Base-by-base conservation (phyloP, 176 grass and related monocot genomes). In the Carex cristatella region DNA sequence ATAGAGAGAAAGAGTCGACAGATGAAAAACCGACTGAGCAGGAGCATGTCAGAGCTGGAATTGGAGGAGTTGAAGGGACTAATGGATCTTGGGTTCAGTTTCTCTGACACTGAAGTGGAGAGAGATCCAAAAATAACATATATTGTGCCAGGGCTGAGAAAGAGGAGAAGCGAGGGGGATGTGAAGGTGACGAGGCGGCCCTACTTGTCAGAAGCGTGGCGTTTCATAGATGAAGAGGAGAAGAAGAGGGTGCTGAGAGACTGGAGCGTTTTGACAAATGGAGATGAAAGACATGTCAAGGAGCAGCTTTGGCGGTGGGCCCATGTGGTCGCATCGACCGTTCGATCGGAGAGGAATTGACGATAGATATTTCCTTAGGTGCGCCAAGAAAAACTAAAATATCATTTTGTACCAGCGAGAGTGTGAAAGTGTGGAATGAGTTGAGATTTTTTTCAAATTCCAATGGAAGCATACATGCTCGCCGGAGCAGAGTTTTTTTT, bases 41-140 rank as follows among this genome's bases (percentile, higher is more conserved):
- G 51, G 48, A 86, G 96, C 87, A 76, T 95, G 85, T 90, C 93
- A 46, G 93, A 99, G 71, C 85, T 99, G 66, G 96, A 99, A 79
- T 84, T 95, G 84, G 93, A 99, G 87, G 96, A 99, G 88, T 46
- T 99, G 2, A 91, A 95, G 83, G 96, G 96, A 0, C 83, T 99
- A 3, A 85, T 73, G 59, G 96, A 99, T 72, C 87, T 99, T 18
- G 96, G 96, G 1, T 99, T 99, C 74, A 92, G 87, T 37, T 99
- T 99, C 88, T 91, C 96, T 79, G 90, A 95, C 61, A 79, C 83
- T 54, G 91, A 93, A 12, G 91, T 83, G 65, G 90, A 95, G 83
- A 77, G 59, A 54, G 84, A 94, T 61, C 85, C 89, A 10, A 60
- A 85, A 55, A 30, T 99, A 54, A 85, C 81, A 8, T 87, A 90